Conservation (phyloP, 441 rosid species). For the Viola pubescens region DNA sequence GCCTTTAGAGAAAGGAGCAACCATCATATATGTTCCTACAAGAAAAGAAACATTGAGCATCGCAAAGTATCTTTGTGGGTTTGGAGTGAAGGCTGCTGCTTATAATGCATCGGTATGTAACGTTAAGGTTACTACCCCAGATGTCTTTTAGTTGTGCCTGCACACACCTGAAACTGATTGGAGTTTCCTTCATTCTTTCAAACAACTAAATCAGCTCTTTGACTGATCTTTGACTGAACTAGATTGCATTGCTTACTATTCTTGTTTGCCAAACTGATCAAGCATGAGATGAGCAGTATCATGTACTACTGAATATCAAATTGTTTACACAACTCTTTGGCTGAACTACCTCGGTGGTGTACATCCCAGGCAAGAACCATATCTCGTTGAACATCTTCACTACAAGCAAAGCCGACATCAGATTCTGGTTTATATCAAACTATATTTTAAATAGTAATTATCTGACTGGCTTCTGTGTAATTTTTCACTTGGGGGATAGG, state of each 20-base stretch:
- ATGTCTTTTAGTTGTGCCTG: not conserved
- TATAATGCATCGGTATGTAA: slow-evolving; percentile 68
- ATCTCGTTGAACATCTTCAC: too few relatives aligned
- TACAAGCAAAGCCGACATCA: too few relatives aligned
- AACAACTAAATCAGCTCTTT: not conserved
- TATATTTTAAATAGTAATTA: too few relatives aligned
- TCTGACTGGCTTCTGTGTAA: too few relatives aligned
- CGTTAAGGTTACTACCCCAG: not conserved
- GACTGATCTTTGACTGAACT: not conserved
- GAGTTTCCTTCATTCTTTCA: not conserved
- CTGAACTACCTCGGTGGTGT: too few relatives aligned
- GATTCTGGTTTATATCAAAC: too few relatives aligned
- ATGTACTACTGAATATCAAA: not conserved
- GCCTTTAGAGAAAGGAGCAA: slow-evolving; percentile 50
- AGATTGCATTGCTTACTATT: not conserved
- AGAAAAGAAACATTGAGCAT: slow-evolving; percentile 70
- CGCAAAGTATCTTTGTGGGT: slow-evolving; percentile 51
- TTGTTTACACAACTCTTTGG: not conserved
- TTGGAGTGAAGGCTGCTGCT: slow-evolving; percentile 83
- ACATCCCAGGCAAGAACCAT: too few relatives aligned
- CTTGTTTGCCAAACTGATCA: too few relatives aligned
- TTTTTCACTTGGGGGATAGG: too few relatives aligned
- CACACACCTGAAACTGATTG: not conserved
- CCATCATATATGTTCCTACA: slow-evolving; percentile 84
- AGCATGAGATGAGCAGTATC: not conserved